Evolutionary conservation across 306 rosid genomes (phyloP).

Genomic region (Alnus glutinosa): DNA sequence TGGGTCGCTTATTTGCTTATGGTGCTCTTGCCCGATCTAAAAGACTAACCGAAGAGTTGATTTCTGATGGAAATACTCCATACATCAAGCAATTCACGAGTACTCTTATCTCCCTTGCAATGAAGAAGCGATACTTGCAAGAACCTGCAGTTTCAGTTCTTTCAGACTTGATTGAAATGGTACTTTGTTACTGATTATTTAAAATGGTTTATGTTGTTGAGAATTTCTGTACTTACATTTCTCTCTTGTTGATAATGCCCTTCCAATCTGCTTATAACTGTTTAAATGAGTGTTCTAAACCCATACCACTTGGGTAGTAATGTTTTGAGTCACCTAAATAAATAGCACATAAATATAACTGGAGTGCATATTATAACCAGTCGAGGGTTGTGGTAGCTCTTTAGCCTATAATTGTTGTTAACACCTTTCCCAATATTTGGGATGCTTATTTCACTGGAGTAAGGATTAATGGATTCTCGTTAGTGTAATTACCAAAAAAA

Average conservation of each 20-base stretch:
- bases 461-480: neutral
- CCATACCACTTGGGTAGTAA: neutral
- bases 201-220: conserved; percentile 7
- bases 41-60: conserved; percentile 64
- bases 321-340: neutral
- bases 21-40: conserved; percentile 87
- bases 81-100: conserved; percentile 61
- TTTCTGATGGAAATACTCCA: conserved; percentile 49
- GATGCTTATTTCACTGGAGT: neutral
- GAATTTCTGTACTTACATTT: neutral
- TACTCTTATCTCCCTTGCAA: conserved; percentile 63
- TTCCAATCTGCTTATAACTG: neutral
- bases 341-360: neutral
- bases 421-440: neutral
- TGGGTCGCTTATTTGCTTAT: conserved; percentile 92
- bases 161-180: conserved; percentile 73
- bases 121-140: conserved; percentile 87
- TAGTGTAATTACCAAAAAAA: neutral
- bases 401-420: too few relatives aligned
- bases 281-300: neutral
- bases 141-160: conserved; percentile 83
- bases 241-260: neutral
- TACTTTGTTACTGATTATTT: conserved; percentile 28
- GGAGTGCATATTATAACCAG: neutral
- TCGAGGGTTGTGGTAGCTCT: too few relatives aligned